These are phyloP conservation scores for Geotrichum citri-aurantii DNA, from an alignment of 1,139 yeast genomes.

Conservation along the genomic window DNA sequence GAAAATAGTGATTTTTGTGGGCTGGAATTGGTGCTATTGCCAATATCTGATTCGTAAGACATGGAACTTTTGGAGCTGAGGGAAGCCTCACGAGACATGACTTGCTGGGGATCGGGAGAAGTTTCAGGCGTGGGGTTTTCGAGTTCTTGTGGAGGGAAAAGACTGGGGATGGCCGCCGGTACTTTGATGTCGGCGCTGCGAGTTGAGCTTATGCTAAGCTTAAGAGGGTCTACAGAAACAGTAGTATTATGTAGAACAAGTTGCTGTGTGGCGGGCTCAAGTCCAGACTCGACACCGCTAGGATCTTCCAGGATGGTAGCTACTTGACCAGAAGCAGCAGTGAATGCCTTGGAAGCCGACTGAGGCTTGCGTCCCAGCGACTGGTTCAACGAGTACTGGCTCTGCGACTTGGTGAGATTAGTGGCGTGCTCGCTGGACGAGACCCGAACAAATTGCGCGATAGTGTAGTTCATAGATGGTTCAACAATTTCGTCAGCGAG, in stretches of 20 bases:
- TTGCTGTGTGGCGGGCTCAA: background rate
- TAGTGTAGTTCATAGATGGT: background rate
- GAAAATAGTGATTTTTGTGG: background rate
- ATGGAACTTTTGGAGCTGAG: slow-evolving; percentile 29
- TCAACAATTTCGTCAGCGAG: slow-evolving; percentile 22
- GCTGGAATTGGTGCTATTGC: background rate
- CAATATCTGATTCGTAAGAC: slow-evolving; percentile 5
- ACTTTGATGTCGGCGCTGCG: background rate
- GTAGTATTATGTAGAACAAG: background rate
- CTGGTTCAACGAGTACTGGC: background rate
- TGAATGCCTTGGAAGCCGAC: background rate
- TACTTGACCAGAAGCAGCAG: background rate
- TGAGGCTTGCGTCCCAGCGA: background rate
- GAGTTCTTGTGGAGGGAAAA: background rate
- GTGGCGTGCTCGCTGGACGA: background rate
- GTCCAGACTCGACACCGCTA: background rate
- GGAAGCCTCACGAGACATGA: slow-evolving; percentile 31
- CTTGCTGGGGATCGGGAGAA: slow-evolving; percentile 18
- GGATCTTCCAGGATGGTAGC: background rate
- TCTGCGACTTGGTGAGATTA: background rate
- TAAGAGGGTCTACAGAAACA: background rate
- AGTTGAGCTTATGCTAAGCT: background rate
- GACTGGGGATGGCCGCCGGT: background rate
- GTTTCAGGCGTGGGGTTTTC: background rate
- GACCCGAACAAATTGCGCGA: background rate